phyloP scores from a whole-genome alignment of 2,329 filamentous ascomycete species.

The Endoconidiophora polonica region DNA sequence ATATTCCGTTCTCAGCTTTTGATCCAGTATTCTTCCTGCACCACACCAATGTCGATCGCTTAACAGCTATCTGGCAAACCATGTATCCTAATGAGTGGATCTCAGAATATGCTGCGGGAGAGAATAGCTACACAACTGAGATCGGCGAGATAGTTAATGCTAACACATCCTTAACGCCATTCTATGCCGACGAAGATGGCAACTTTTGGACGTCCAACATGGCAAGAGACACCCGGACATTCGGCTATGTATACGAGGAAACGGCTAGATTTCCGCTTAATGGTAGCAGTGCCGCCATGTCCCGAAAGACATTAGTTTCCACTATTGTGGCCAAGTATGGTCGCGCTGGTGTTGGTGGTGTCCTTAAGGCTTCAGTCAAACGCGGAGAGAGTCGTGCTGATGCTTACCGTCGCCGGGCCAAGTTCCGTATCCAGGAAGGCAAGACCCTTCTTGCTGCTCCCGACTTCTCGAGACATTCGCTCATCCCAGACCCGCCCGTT shows the following conservation, averaged over 20 bases:
- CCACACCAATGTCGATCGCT: slow-evolving; percentile 58
- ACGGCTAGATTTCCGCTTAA: slow-evolving; percentile 19
- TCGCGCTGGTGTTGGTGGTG: slow-evolving; percentile 27
- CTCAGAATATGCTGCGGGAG: slow-evolving; percentile 34
- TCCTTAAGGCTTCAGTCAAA: slow-evolving; percentile 25
- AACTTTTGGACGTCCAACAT: slow-evolving; percentile 52
- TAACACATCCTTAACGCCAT: slow-evolving; percentile 47
- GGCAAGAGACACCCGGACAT: slow-evolving; percentile 39
- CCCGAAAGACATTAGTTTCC: slow-evolving; percentile 13
- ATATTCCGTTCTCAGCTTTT: slow-evolving; percentile 56
- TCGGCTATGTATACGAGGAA: slow-evolving; percentile 65
- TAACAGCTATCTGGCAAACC: slow-evolving; percentile 62
- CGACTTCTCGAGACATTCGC: slow-evolving; percentile 10
- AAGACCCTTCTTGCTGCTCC: slow-evolving; percentile 10
- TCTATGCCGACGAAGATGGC: slow-evolving; percentile 40
- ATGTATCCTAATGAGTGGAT: slow-evolving; percentile 55
- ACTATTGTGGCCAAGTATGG: slow-evolving; percentile 22
- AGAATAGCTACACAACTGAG: slow-evolving; percentile 43
- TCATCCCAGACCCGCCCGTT: slow-evolving; percentile 14
- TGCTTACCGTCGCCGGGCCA: slow-evolving; percentile 3
- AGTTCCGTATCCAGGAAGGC: slow-evolving; percentile 12
- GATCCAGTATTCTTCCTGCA: slow-evolving; percentile 70
- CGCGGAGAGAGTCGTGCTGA: slow-evolving; percentile 1
- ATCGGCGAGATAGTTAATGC: slow-evolving; percentile 36
- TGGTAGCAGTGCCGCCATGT: slow-evolving; percentile 7